These are phyloP conservation scores for Maudiozyma bulderi DNA, from an alignment of 805 yeast species.

Conservation along the genomic window DNA sequence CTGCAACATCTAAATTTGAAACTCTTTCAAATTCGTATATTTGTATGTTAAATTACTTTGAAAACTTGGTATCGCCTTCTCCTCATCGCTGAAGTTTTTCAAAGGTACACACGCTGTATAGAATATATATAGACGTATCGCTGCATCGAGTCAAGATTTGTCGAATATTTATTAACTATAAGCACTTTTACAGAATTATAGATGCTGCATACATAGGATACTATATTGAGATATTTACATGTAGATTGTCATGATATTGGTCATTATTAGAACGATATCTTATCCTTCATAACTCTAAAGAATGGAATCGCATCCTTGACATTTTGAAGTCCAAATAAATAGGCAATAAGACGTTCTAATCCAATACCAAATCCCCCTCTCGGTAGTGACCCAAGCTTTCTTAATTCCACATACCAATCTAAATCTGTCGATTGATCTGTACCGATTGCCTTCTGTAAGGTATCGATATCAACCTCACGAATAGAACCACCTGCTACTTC, in stretches of 20 bases:
- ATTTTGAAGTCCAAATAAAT: conserved; percentile 64
- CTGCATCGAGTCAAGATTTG: too few relatives aligned
- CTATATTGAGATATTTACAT: too few relatives aligned
- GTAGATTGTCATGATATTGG: too few relatives aligned
- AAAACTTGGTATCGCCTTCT: too few relatives aligned
- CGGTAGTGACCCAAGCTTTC: conserved; percentile 74
- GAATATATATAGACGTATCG: too few relatives aligned
- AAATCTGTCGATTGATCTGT: conserved; percentile 36
- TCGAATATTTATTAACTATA: too few relatives aligned
- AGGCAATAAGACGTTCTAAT: conserved; percentile 73
- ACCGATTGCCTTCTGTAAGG: conserved; percentile 41
- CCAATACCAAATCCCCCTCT: conserved; percentile 99
- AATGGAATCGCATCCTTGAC: conserved; percentile 82
- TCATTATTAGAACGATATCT: not conserved
- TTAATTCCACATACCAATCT: conserved; percentile 70
- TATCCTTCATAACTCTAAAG: conserved; percentile 39
- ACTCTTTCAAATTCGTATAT: too few relatives aligned
- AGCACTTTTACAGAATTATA: not conserved
- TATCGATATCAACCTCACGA: conserved; percentile 60
- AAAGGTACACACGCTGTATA: too few relatives aligned
- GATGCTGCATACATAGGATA: not conserved
- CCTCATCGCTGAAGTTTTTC: too few relatives aligned
- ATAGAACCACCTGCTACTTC: conserved; percentile 92
- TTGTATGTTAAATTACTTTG: too few relatives aligned
- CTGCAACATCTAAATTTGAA: too few relatives aligned